Percentiles rank a stretch among this genome's conserved stretches.
Conservation (phyloP, 2,329 filamentous ascomycete species). For the Dothiorella sarmentorum region DNA sequence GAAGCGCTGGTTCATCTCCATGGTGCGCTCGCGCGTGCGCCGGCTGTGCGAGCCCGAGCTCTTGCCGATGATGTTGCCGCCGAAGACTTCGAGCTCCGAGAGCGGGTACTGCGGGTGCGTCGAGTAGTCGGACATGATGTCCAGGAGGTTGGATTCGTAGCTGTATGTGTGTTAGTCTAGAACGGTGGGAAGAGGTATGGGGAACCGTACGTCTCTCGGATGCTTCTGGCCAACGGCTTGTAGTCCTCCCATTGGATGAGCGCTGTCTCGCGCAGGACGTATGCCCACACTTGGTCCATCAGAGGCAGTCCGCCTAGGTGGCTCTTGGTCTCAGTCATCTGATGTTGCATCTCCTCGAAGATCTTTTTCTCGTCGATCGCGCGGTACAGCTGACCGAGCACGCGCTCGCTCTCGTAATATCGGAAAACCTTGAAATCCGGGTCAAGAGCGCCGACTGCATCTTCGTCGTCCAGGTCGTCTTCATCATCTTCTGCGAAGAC, state of each 20-base stretch:
- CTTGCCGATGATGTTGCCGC: slow-evolving; percentile 55
- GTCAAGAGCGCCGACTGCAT: slow-evolving; percentile 29
- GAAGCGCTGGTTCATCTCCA: slow-evolving; percentile 40
- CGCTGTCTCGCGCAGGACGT: slow-evolving; percentile 40
- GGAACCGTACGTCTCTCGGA: slow-evolving; percentile 45
- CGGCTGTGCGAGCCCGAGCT: slow-evolving; percentile 38
- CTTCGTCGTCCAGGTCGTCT: slow-evolving; percentile 31
- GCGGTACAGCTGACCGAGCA: slow-evolving; percentile 68
- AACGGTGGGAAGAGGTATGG: neutral
- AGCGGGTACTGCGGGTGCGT: slow-evolving; percentile 30
- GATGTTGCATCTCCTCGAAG: slow-evolving; percentile 35
- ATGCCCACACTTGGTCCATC: slow-evolving; percentile 37
- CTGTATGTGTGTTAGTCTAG: slow-evolving; percentile 29
- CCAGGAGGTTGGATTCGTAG: slow-evolving; percentile 52
- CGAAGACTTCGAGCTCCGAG: slow-evolving; percentile 47
- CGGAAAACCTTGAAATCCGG: slow-evolving; percentile 34
- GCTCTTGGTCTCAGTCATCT: slow-evolving; percentile 19
- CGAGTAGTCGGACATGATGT: slow-evolving; percentile 43
- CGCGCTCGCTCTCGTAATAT: slow-evolving; percentile 66
- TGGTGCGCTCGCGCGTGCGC: slow-evolving; percentile 29
- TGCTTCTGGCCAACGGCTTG: slow-evolving; percentile 38
- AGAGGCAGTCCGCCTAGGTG: slow-evolving; percentile 22
- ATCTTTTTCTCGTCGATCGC: slow-evolving; percentile 69
- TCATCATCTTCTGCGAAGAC: slow-evolving; percentile 24
- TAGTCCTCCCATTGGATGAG: slow-evolving; percentile 41